A percentile compares a stretch with the other conserved stretches of the same genome.
These are phyloP conservation scores for Rosa hybrid DNA, from an alignment of 331 rosid genomes.

Conservation along the genomic window DNA sequence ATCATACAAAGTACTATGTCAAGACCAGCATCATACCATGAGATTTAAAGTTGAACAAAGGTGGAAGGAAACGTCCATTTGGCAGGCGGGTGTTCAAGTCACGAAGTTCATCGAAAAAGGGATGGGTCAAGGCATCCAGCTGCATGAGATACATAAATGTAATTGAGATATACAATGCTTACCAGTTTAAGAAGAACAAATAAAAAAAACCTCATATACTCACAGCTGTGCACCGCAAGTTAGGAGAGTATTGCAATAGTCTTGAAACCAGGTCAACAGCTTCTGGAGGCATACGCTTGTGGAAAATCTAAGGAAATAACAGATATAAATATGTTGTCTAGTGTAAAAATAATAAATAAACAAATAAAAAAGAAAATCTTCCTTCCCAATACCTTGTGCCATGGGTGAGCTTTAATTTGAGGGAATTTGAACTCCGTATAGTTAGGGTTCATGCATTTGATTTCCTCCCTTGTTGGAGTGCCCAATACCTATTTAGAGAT, in stretches of 20 bases:
- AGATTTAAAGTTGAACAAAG: constrained; percentile 74
- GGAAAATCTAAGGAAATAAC: constrained; percentile 56
- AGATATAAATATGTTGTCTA: constrained; percentile 6
- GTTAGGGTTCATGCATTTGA: constrained; percentile 93
- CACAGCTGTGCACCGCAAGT: constrained; percentile 81
- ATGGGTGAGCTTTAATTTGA: constrained; percentile 88
- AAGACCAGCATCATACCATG: constrained; percentile 49
- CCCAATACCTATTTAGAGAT: constrained; percentile 63
- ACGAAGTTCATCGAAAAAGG: constrained; percentile 85
- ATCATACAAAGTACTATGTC: too few species aligned
- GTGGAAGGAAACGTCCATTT: constrained; percentile 84
- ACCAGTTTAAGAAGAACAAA: not conserved
- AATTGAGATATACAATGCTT: constrained; percentile 3
- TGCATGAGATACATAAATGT: constrained; percentile 29
- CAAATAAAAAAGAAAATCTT: not conserved
- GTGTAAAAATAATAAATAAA: constrained; percentile 5
- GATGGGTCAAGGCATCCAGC: constrained; percentile 82
- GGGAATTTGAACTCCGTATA: constrained; percentile 91
- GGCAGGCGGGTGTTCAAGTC: constrained; percentile 75
- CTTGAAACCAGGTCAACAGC: constrained; percentile 94
- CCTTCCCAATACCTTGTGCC: constrained; percentile 73
- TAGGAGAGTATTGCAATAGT: constrained; percentile 86
- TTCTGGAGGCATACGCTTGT: constrained; percentile 93
- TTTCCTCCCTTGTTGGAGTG: constrained; percentile 94
- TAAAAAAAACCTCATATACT: constrained; percentile 27